Evolutionary conservation across 1,139 yeast species (phyloP).

Genomic region (Komagataea norvegica): DNA sequence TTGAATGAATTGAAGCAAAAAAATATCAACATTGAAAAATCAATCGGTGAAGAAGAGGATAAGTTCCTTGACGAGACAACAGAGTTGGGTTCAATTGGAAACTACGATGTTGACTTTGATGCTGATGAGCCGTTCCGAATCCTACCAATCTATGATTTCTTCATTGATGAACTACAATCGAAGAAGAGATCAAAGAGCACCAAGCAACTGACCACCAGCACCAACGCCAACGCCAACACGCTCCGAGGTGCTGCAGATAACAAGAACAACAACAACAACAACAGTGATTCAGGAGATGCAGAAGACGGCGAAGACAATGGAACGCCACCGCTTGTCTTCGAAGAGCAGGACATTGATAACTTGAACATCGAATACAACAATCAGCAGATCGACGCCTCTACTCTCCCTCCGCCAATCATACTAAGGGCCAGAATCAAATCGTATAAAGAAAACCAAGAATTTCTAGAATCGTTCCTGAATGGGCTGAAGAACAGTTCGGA

Average conservation of each 20-base stretch:
- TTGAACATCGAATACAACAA: conserved; percentile 12
- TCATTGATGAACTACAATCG: conserved; percentile 35
- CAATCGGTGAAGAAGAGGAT: conserved; percentile 52
- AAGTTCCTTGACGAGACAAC: conserved; percentile 41
- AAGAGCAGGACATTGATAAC: conserved; percentile 9
- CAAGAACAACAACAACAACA: neutral
- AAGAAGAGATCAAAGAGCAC: conserved; percentile 7
- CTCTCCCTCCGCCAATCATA: conserved; percentile 57
- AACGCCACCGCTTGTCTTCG: neutral
- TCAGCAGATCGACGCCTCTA: conserved; percentile 21
- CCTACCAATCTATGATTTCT: conserved; percentile 47
- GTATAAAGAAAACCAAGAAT: conserved; percentile 60
- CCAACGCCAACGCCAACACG: neutral
- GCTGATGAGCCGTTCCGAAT: conserved; percentile 85
- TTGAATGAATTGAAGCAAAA: conserved; percentile 47
- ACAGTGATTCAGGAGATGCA: neutral
- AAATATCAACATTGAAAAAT: conserved; percentile 49
- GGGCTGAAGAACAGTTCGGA: conserved; percentile 48
- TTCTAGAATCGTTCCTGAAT: conserved; percentile 45
- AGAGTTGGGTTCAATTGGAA: conserved; percentile 36
- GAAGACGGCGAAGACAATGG: conserved; percentile 5
- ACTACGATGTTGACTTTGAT: conserved; percentile 55
- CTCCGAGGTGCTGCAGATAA: neutral
- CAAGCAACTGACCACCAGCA: neutral
- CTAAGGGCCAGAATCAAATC: conserved; percentile 78